These are phyloP conservation scores for Lasiosphaeriaceae sp. DNA, from an alignment of 495 filamentous ascomycete species.

Conservation along the genomic window DNA sequence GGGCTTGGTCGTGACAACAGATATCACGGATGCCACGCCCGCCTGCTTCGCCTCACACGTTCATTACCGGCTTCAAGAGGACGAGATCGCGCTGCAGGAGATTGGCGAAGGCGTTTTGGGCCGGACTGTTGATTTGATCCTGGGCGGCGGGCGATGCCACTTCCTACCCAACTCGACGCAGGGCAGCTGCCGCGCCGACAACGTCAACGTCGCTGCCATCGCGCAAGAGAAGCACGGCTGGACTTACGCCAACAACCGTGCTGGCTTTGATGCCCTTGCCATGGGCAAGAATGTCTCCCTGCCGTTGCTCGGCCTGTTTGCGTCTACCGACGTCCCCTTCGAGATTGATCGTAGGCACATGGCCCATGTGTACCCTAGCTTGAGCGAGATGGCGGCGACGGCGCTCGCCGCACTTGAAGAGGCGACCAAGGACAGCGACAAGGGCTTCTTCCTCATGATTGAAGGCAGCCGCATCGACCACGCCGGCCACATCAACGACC, in stretches of 20 bases:
- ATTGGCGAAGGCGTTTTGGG: slow-evolving; percentile 79
- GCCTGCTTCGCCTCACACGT: slow-evolving; percentile 93
- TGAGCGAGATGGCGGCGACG: slow-evolving; percentile 86
- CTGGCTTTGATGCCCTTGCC: slow-evolving; percentile 73
- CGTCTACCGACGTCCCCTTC: slow-evolving; percentile 77
- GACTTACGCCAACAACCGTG: slow-evolving; percentile 66
- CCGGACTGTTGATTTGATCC: slow-evolving; percentile 80
- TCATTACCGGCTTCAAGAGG: slow-evolving; percentile 71
- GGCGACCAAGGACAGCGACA: slow-evolving; percentile 80
- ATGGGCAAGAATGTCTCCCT: slow-evolving; percentile 69
- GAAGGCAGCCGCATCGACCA: slow-evolving; percentile 96
- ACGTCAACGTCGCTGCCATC: slow-evolving; percentile 61
- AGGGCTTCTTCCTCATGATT: slow-evolving; percentile 98
- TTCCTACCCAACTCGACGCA: slow-evolving; percentile 77
- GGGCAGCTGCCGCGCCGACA: slow-evolving; percentile 74
- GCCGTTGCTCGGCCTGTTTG: slow-evolving; percentile 84
- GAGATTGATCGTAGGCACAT: slow-evolving; percentile 82
- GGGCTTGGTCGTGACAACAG: slow-evolving; percentile 90
- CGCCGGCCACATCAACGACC: slow-evolving; percentile 92
- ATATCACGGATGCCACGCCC: slow-evolving; percentile 96
- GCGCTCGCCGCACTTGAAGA: slow-evolving; percentile 73
- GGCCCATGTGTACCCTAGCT: slow-evolving; percentile 76
- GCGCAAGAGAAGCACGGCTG: slow-evolving; percentile 73
- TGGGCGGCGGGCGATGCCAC: slow-evolving; percentile 90
- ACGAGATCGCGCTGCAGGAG: slow-evolving; percentile 88